phyloP scores from a whole-genome alignment of 169 alveolate species.

The Plasmodium inui region DNA sequence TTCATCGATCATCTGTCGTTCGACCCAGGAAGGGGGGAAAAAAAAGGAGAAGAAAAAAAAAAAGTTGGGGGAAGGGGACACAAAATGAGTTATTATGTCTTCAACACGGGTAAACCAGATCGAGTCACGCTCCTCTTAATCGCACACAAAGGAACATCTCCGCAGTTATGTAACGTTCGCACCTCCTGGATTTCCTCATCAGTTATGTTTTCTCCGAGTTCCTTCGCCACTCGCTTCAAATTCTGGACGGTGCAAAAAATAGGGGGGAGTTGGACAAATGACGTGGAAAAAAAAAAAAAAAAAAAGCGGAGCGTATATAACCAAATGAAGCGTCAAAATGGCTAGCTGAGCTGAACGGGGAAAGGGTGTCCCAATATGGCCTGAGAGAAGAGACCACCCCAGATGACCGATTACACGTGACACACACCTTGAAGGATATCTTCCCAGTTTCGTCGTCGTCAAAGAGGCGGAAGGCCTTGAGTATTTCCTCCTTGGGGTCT shows the following conservation, averaged over 20 bases:
- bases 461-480: constrained; percentile 95
- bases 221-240: constrained; percentile 97
- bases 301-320: not conserved
- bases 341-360: not conserved
- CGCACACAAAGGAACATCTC: not conserved
- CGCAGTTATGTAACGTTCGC: not conserved
- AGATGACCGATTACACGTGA: not conserved
- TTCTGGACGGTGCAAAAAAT: constrained; percentile 86
- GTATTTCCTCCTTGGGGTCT: constrained; percentile 97
- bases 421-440: constrained; percentile 90
- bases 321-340: not conserved
- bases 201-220: constrained; percentile 97
- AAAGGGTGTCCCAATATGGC: not conserved
- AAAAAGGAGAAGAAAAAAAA: not conserved
- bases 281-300: constrained; percentile 16
- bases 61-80: not conserved
- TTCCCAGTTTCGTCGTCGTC: constrained; percentile 98
- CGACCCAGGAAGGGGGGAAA: not conserved
- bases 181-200: constrained; percentile 97
- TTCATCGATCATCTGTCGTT: constrained; percentile 96
- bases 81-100: not conserved
- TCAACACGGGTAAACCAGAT: not conserved
- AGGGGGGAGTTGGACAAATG: not conserved
- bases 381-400: not conserved
- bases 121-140: not conserved